Base-by-base conservation (phyloP, 371 early-diverging fungal genomes). In the Dinochytrium kinnereticum region DNA sequence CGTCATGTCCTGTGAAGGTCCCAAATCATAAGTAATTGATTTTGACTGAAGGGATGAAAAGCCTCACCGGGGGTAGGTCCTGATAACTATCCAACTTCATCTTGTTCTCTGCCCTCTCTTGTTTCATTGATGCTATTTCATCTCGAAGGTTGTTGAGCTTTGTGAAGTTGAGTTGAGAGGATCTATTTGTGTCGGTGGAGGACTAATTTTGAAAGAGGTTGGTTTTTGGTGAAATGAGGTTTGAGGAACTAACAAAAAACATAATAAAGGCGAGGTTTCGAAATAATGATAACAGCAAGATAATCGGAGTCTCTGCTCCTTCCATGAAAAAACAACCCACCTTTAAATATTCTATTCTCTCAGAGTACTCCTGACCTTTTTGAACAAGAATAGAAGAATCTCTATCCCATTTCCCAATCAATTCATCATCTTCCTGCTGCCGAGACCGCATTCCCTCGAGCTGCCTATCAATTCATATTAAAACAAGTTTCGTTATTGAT, bases 1-100 rank as follows among this genome's bases (percentile, higher is more conserved):
- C 2, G 61, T 61, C 13, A 61, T 15, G 24, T 61, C 61, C 61
- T 61, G 13, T 34, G 10, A 34, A 34, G 17, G 10, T 34, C 7
- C 7, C 2, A 5, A 61, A 37, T 33, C 30, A 53, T 26, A 53
- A n/a, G 49, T 44, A 44, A 44, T 10, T 13, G 49, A 44, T 10
- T 44, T 44, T 5, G 34, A 34, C 10, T 7, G 24, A 26, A 61
- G 36, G 36, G 24, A 37, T 7, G 36, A 34, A 33, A 28, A 34
- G 55, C 5, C 55, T 53, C 26, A 61, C 61, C 3, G 61, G 61
- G 2, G 61, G 61, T 2, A 61, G 61, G 17, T 61, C 34, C 19
- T 61, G 10, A 26, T 34, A 61, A 34, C 61, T 37, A 13, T 37
- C 37, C 37, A 61, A 61, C 34, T 3, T 37, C 24, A 7, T 5